phyloP scores from a whole-genome alignment of 2,329 filamentous ascomycete genomes.

The Cordyceps cateniannulata region DNA sequence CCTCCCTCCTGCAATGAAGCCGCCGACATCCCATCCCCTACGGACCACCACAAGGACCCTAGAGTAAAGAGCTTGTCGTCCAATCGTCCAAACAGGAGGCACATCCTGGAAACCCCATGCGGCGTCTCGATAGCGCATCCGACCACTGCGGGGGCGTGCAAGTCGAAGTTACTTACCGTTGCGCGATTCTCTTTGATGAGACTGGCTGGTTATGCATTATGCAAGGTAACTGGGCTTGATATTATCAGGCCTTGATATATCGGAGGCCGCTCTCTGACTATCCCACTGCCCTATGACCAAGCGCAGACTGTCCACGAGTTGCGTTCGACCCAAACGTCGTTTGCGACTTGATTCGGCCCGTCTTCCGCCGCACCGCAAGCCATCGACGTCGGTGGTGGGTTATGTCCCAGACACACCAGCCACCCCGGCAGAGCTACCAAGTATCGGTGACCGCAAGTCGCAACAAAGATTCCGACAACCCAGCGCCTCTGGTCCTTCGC shows the following conservation, averaged over 20 bases:
- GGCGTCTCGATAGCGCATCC: not conserved
- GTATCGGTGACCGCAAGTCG: not conserved
- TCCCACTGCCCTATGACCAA: too few relatives aligned
- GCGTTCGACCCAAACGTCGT: not conserved
- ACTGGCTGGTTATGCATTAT: too few relatives aligned
- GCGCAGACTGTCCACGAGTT: too few relatives aligned
- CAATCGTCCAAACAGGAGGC: not conserved
- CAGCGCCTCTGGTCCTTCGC: not conserved
- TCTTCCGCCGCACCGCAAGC: not conserved
- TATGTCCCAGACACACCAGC: not conserved
- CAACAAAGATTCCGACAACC: not conserved
- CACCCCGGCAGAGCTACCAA: not conserved
- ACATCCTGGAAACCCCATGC: not conserved
- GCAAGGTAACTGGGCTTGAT: too few relatives aligned
- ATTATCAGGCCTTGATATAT: too few relatives aligned
- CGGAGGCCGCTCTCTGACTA: too few relatives aligned
- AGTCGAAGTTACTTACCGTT: too few relatives aligned
- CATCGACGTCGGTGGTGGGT: slow-evolving; percentile 7
- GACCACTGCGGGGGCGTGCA: not conserved
- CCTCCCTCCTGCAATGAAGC: not conserved
- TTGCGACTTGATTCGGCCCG: not conserved
- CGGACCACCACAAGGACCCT: too few relatives aligned
- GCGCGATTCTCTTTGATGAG: too few relatives aligned
- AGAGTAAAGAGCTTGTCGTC: not conserved
- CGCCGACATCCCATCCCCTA: too few relatives aligned